Base-by-base conservation (phyloP, 2,329 filamentous ascomycete genomes). In the Ceratocystis ficicola region DNA sequence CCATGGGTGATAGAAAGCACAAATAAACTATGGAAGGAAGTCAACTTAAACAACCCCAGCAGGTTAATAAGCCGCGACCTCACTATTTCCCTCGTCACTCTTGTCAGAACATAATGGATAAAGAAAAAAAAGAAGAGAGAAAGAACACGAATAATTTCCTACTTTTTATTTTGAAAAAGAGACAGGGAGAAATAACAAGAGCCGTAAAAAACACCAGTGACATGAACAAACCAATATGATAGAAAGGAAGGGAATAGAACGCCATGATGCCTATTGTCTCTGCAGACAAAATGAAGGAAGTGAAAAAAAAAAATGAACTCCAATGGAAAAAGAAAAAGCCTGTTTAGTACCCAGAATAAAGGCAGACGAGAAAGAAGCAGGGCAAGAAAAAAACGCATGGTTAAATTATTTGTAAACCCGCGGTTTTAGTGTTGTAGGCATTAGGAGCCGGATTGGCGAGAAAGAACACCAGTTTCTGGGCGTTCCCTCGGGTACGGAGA, bases 121-220 rank as follows among this genome's bases (percentile, higher is more conserved):
- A 10, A 59, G 17, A 30, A 17, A 17, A 36, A n/a, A 28, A 25
- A n/a, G 17, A 41, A 44, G 46, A 52, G 52, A 60, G n/a, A 10
- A n/a, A 46, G 41, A 28, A 60, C 46, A 44, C 41, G 7, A n/a
- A 48, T 30, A n/a, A 62, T 17, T 36, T 46, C 32, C 55, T 46
- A 30, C 17, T n/a, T 65, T 65, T 55, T 52, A 48, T 55, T 62
- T 46, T 30, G 36, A 62, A 50, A 44, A 48, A 60, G 15, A 61
- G 4, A 32, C 22, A 3, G 3, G n/a, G 8, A 46, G 30, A 30
- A 30, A 41, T 28, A 44, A 65, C 28, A 52, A 60, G 44, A 65
- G 22, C 15, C 30, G 36, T 44, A 32, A 62, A 44, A 65, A 57
- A 62, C 62, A 52, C 36, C 36, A 41, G 10, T 41, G 36, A 5